Evolutionary conservation across 139 green algal genomes (phyloP), one percentile per base, ranked within the genome.

Genomic region (Auxenochlorella pyrenoidosa): DNA sequence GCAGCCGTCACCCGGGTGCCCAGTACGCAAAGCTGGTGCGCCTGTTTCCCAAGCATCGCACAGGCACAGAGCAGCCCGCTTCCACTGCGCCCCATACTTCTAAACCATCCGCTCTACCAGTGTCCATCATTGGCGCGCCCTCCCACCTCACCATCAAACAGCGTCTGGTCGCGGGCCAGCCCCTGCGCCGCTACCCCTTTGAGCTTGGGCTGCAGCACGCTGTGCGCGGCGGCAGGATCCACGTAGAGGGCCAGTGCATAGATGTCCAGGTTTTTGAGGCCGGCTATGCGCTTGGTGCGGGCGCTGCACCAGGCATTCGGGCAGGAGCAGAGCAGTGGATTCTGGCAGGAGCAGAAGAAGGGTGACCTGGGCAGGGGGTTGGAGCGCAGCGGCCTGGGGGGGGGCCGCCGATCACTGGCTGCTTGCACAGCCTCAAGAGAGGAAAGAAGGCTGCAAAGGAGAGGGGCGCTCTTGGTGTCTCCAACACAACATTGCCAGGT

Each of bases 221-320:
- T 75, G 65, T 93, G 94, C 22, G 92, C 93, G 26, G 84, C 93
- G 13, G 65, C 71, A 2, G 41, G 73, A 44, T 96, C 94, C 34
- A 96, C 91, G 83, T 96, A 96, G 19, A 97, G 79, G 0, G 93
- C 94, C 44, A 97, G 75, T 0, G 93, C 91, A 84, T 97, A 82
- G 19, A 91, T 80, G 47, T 91, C 78, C 0, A 93, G 71, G 44
- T 85, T 90, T 47, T 93, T 93, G 19, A 93, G 63, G 22, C 90
- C 90, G 19, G 85, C 68, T 5, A 93, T 60, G 54, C 78, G 65
- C 72, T 92, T 93, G 28, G 38, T 75, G 38, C 80, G 63, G 16
- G 80, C 60, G 5, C 80, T 85, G 63, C 40, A 58, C 21, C 59
- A 12, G 24, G 24, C n/a, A n/a, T n/a, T n/a, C n/a, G n/a, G n/a